These are phyloP conservation scores for Sugiyamaella pinicola DNA, from an alignment of 1,139 yeast species.

Conservation along the genomic window DNA sequence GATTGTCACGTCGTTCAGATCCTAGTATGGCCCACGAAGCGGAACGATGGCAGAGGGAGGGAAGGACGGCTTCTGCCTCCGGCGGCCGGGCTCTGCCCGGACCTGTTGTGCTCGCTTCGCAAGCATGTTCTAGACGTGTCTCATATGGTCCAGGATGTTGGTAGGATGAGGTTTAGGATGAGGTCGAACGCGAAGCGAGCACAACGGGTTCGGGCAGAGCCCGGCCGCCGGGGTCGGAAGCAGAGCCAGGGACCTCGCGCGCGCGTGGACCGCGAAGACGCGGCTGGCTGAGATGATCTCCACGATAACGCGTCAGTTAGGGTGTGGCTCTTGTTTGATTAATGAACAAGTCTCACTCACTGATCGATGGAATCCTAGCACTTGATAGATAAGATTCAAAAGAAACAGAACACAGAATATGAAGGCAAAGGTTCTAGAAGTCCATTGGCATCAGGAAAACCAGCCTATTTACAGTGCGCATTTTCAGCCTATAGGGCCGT, in stretches of 20 bases:
- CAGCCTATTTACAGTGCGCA: conserved; percentile 83
- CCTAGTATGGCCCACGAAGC: too few relatives aligned
- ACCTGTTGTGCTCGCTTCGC: too few relatives aligned
- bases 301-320: conserved; percentile 11
- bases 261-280: conserved; percentile 5
- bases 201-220: too few relatives aligned
- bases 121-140: too few relatives aligned
- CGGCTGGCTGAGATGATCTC: conserved; percentile 11
- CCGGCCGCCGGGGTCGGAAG: too few relatives aligned
- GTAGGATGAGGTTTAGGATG: too few relatives aligned
- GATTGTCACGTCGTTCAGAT: too few relatives aligned
- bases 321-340: conserved; percentile 7
- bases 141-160: too few relatives aligned
- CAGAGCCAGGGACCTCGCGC: neutral
- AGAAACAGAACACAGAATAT: conserved; percentile 37
- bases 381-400: neutral
- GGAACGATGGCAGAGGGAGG: too few relatives aligned
- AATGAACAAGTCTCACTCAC: neutral
- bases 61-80: too few relatives aligned
- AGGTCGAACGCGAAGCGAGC: too few relatives aligned
- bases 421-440: conserved; percentile 63
- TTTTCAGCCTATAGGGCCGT: conserved; percentile 58
- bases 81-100: too few relatives aligned
- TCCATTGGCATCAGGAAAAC: conserved; percentile 81
- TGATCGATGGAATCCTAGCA: neutral